Evolutionary conservation across 2,329 filamentous ascomycete species (phyloP).

Genomic region (Rhinocladiella mackenziei): DNA sequence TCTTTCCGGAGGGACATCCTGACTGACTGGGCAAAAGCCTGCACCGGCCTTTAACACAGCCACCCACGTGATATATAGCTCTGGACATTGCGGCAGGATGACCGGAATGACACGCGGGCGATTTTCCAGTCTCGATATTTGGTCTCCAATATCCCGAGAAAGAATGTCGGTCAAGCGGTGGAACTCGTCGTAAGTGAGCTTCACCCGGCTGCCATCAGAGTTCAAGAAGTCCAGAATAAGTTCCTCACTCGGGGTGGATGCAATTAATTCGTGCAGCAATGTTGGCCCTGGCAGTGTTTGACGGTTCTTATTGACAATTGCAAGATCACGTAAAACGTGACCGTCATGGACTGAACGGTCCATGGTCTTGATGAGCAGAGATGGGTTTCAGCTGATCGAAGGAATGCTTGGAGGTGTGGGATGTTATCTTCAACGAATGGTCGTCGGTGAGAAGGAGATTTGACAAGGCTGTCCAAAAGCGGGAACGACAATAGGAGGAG

Average conservation of each 20-base stretch:
- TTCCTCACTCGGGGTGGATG: slow-evolving; percentile 35
- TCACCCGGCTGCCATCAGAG: slow-evolving; percentile 43
- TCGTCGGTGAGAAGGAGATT: neutral
- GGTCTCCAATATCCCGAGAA: slow-evolving; percentile 13
- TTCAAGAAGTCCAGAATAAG: slow-evolving; percentile 63
- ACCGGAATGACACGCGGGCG: slow-evolving; percentile 60
- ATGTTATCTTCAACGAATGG: neutral
- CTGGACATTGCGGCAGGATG: slow-evolving; percentile 69
- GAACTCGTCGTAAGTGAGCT: slow-evolving; percentile 56
- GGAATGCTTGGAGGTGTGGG: neutral
- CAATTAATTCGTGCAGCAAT: slow-evolving; percentile 62
- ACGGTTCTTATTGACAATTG: slow-evolving; percentile 58
- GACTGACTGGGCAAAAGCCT: slow-evolving; percentile 78
- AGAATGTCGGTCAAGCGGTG: slow-evolving; percentile 42
- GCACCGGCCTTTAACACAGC: slow-evolving; percentile 76
- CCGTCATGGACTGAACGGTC: neutral
- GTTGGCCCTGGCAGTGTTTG: slow-evolving; percentile 50
- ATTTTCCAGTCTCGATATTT: slow-evolving; percentile 23
- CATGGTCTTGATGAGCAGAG: slow-evolving; percentile 1
- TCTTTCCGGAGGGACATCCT: slow-evolving; percentile 72
- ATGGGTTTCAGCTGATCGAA: neutral
- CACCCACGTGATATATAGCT: slow-evolving; percentile 72
- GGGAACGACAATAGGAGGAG: neutral
- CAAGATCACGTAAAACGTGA: slow-evolving; percentile 37
- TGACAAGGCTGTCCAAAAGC: neutral